Conservation (phyloP, 148 eudicot genomes). For the Limonium bicolor region DNA sequence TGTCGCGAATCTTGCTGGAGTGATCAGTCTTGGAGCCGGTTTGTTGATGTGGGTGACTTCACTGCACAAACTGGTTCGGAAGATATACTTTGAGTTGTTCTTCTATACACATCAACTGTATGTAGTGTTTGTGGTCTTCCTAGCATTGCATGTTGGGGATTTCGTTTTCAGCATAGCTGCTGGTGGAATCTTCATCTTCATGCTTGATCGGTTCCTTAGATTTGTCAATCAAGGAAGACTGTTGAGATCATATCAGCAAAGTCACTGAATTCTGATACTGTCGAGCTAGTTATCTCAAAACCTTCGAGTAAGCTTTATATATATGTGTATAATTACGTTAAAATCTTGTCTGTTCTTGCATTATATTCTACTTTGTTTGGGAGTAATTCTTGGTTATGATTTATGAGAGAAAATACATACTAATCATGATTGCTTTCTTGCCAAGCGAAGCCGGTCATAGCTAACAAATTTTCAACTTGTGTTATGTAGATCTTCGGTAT, state of each 20-base stretch:
- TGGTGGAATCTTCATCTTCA: slow-evolving; percentile 51
- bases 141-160: slow-evolving; percentile 34
- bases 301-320: slow-evolving; percentile 7
- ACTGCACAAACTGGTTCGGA: slow-evolving; percentile 22
- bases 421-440: too few species aligned
- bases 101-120: slow-evolving; percentile 43
- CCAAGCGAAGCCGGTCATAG: too few species aligned
- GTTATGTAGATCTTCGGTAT: slow-evolving; percentile 6
- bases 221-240: slow-evolving; percentile 28
- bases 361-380: too few species aligned
- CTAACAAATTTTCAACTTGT: too few species aligned
- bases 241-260: slow-evolving; percentile 11
- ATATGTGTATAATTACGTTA: too few species aligned
- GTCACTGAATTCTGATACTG: slow-evolving; percentile 1
- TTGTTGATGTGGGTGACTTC: slow-evolving; percentile 32
- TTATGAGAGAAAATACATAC: too few species aligned
- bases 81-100: slow-evolving; percentile 35
- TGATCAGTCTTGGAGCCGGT: slow-evolving; percentile 24
- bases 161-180: slow-evolving; percentile 33
- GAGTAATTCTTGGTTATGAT: too few species aligned
- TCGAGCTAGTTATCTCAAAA: slow-evolving; percentile 3
- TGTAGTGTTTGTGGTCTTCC: slow-evolving; percentile 38
- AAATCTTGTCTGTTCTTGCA: too few species aligned
- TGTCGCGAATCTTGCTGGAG: slow-evolving; percentile 40
- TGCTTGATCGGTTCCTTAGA: slow-evolving; percentile 44